Evolutionary conservation across 495 filamentous ascomycete genomes (phyloP).

Genomic region (Clohesyomyces aquaticus): DNA sequence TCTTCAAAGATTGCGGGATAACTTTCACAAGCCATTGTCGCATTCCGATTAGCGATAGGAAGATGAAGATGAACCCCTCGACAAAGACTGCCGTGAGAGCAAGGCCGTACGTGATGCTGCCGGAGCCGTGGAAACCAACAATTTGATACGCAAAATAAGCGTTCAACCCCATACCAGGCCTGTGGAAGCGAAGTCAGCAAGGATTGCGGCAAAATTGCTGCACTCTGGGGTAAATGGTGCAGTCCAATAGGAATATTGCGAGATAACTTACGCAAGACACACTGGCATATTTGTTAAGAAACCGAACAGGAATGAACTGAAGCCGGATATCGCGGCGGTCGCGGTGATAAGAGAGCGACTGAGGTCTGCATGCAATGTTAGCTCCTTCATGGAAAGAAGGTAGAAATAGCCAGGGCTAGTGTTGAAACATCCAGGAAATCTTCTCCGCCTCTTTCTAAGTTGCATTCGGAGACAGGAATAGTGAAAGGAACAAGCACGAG

Average conservation of each 20-base stretch:
- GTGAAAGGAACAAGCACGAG: too few species aligned
- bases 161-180: conserved; percentile 81
- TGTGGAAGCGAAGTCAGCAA: conserved; percentile 18
- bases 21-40: conserved; percentile 81
- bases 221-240: too few species aligned
- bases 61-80: conserved; percentile 74
- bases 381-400: not conserved
- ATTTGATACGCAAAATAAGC: conserved; percentile 86
- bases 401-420: not conserved
- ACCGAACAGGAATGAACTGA: conserved; percentile 75
- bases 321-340: conserved; percentile 74
- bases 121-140: conserved; percentile 71
- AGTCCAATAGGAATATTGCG: too few species aligned
- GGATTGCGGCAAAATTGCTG: conserved; percentile 5
- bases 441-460: too few species aligned
- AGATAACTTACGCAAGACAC: conserved; percentile 58
- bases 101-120: conserved; percentile 66
- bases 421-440: too few species aligned
- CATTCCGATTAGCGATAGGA: conserved; percentile 72
- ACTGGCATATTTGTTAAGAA: conserved; percentile 75
- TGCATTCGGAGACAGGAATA: too few species aligned
- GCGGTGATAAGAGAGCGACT: conserved; percentile 78
- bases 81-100: conserved; percentile 83
- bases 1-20: conserved; percentile 77
- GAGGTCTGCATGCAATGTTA: conserved; percentile 51